A percentile compares a stretch with the other conserved stretches of the same genome.
phyloP scores from a whole-genome alignment of 1,139 yeast genomes.

The Hansenula lynferdii region DNA sequence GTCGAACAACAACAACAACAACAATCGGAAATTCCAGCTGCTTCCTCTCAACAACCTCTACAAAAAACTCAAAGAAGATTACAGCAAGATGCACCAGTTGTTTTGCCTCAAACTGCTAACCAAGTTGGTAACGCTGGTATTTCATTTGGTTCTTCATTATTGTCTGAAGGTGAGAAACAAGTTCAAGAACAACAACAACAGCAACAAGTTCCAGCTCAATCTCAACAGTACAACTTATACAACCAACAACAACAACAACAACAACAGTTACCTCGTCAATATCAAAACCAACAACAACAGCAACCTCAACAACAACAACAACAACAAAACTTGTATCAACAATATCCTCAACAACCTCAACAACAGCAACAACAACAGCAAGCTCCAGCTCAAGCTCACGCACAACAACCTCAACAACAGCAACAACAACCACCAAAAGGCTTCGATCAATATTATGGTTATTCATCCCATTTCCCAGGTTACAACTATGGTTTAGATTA shows the following conservation, averaged over 20 bases:
- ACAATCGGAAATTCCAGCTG: too few species aligned
- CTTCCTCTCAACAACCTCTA: slow-evolving; percentile 10
- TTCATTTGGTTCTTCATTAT: slow-evolving; percentile 66
- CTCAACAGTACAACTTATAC: slow-evolving; percentile 22
- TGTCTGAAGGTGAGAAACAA: slow-evolving; percentile 33
- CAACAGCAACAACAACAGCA: slow-evolving; percentile 18
- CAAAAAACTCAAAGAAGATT: slow-evolving; percentile 25
- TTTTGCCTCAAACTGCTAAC: slow-evolving; percentile 51
- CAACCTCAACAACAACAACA: slow-evolving; percentile 6
- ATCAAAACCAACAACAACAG: too few species aligned
- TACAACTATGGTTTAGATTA: slow-evolving; percentile 26
- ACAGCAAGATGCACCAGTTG: slow-evolving; percentile 53
- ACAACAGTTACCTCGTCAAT: slow-evolving; percentile 23
- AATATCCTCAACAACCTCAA: slow-evolving; percentile 11
- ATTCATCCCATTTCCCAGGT: slow-evolving; percentile 24
- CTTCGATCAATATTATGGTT: slow-evolving; percentile 20
- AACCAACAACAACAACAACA: slow-evolving; percentile 22
- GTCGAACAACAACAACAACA: slow-evolving; percentile 11
- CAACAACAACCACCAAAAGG: slow-evolving; percentile 23
- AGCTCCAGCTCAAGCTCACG: too few species aligned
- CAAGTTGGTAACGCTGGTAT: slow-evolving; percentile 81
- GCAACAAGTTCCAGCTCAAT: too few species aligned
- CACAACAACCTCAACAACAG: slow-evolving; percentile 12
- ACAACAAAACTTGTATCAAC: slow-evolving; percentile 26
- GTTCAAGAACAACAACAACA: slow-evolving; percentile 3